Conservation (phyloP, 495 filamentous ascomycete genomes). For the Penicillium atrosanguineum region DNA sequence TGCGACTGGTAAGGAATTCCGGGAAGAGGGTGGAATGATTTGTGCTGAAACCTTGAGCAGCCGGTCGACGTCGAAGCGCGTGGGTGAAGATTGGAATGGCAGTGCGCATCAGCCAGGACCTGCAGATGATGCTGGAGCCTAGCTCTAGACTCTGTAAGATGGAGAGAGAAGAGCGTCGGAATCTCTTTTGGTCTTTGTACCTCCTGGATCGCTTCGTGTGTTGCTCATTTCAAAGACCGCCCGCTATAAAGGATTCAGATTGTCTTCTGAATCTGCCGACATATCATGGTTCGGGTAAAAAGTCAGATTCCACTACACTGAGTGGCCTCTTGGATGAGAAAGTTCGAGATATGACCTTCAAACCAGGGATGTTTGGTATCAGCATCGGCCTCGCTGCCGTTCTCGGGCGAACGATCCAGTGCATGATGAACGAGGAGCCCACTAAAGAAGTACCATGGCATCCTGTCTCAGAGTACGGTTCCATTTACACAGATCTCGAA, state of each 20-base stretch:
- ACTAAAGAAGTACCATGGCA: conserved; percentile 20
- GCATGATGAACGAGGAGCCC: conserved; percentile 20
- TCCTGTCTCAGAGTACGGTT: conserved; percentile 16
- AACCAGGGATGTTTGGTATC: conserved; percentile 15
- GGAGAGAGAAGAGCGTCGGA: conserved; percentile 30
- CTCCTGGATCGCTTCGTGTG: conserved; percentile 32
- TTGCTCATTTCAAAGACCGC: conserved; percentile 26
- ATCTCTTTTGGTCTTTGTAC: conserved; percentile 35
- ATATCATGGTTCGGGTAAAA: conserved; percentile 2
- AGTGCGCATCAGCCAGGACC: conserved; percentile 29
- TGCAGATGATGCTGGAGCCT: conserved; percentile 30
- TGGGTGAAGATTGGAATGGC: conserved; percentile 36
- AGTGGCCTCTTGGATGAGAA: conserved; percentile 9
- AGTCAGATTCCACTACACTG: conserved; percentile 1
- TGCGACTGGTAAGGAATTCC: conserved; percentile 23
- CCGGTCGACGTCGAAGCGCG: conserved; percentile 21
- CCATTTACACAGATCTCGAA: conserved; percentile 20
- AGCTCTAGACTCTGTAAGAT: conserved; percentile 6
- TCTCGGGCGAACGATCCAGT: conserved; percentile 24
- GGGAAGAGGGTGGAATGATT: not conserved
- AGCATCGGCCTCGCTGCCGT: conserved; percentile 15
- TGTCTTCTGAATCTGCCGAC: conserved; percentile 24
- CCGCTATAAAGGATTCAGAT: conserved; percentile 23
- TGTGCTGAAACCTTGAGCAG: conserved; percentile 11
- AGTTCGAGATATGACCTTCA: conserved; percentile 1